Evolutionary conservation across 2,329 filamentous ascomycete species (phyloP), one percentile per base, ranked within the genome.

Genomic region (Aspergillus costaricaensis): DNA sequence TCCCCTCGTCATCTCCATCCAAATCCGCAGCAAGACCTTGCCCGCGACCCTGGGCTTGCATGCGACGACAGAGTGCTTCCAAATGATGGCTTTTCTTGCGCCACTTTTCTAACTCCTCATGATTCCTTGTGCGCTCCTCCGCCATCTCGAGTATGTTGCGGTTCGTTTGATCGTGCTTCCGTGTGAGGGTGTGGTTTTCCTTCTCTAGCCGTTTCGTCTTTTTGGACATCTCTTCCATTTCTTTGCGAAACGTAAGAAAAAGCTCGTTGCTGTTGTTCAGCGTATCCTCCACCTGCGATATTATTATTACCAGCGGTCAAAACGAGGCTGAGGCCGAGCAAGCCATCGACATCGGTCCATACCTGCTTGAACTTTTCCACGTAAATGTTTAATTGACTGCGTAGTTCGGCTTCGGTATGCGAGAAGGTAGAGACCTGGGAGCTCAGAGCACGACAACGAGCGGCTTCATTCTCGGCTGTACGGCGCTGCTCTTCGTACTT

Each of bases 301-400:
- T 78, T 77, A 83, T 82, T 83, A 77, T 72, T 75, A 77, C 68
- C 64, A 60, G 65, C 56, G 58, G 62, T 63, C 61, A 64, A 64
- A 62, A 59, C 66, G 49, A 59, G 61, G 62, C 59, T 59, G 61
- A 63, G 56, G 49, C 63, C 19, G 60, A 60, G 66, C 67, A 30
- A 30, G 55, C 48, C 56, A 59, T 60, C 57, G 52, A 30, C 30
- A 48, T 44, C 39, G 19, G 65, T 58, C 76, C 85, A 77, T 86
- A 96, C 94, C 91, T 99, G 95, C 82, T 98, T 98, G 80, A 98
- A 98, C 80, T 98, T 99, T 75, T 99, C 95, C 25, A 97, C 94
- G 71, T 99, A 99, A 69, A 97, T 94, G 76, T 97, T 98, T 70
- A 99, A 87, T 78, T 99, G 95, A 70, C 91, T 96, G 62, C 95